Conservation (phyloP, 805 yeast genomes). For the Torulaspora delbrueckii region DNA sequence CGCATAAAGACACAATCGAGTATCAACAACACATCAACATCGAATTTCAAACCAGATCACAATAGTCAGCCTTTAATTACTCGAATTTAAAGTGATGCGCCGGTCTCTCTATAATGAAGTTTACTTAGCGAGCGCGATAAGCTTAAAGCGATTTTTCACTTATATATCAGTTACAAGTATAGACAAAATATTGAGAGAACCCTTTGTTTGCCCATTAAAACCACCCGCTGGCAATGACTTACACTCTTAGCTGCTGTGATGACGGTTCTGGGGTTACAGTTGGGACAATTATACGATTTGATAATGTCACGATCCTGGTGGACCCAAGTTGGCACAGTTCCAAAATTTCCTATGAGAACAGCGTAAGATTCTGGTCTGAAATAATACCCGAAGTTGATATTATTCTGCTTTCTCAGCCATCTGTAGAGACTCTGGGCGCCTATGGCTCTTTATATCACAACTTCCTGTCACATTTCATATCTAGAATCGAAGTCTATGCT, state of each 20-base stretch:
- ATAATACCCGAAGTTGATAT: constrained; percentile 52
- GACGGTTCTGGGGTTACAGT: constrained; percentile 28
- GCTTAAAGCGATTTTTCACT: background rate
- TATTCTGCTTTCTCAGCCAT: constrained; percentile 81
- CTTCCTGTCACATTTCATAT: constrained; percentile 49
- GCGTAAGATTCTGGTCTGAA: constrained; percentile 37
- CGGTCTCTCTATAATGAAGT: background rate
- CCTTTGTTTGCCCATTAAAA: too few relatives aligned
- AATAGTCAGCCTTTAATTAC: background rate
- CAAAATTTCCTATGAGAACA: constrained; percentile 34
- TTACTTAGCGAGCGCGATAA: background rate
- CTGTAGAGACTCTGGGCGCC: constrained; percentile 75
- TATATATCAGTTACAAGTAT: background rate
- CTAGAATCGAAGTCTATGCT: constrained; percentile 71
- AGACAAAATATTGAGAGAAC: background rate
- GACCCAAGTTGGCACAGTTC: constrained; percentile 75
- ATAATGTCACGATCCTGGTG: constrained; percentile 52
- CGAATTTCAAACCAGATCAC: background rate
- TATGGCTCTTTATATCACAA: constrained; percentile 58
- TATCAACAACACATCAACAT: background rate
- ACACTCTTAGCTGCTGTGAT: constrained; percentile 24
- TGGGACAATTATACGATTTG: constrained; percentile 55
- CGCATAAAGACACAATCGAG: constrained; percentile 6
- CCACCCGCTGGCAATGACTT: constrained; percentile 18
- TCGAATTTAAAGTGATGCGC: background rate